Percentiles rank a stretch among this genome's conserved stretches.
phyloP scores from a whole-genome alignment of 192 early-diverging fungal species.

The Phycomyces nitens region DNA sequence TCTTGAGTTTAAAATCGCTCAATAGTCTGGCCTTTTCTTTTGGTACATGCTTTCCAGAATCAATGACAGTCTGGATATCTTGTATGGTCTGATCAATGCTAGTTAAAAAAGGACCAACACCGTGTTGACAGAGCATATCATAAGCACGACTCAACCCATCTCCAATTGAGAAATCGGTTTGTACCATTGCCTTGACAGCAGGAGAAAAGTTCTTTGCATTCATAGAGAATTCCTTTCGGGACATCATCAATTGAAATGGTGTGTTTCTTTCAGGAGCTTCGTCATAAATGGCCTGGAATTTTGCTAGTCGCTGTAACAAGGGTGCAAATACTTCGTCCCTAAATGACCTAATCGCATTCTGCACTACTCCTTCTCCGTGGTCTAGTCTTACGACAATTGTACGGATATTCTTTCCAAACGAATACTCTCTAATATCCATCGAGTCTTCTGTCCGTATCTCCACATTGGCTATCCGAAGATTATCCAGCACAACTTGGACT shows the following conservation, averaged over 20 bases:
- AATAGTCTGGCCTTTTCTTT: slow-evolving; percentile 34
- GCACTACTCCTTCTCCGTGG: slow-evolving; percentile 36
- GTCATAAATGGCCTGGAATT: slow-evolving; percentile 21
- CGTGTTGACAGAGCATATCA: slow-evolving; percentile 43
- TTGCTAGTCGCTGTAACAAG: slow-evolving; percentile 29
- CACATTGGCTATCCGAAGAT: slow-evolving; percentile 73
- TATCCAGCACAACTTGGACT: slow-evolving; percentile 72
- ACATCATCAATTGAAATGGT: slow-evolving; percentile 41
- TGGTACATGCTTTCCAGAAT: slow-evolving; percentile 15
- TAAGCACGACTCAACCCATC: slow-evolving; percentile 41
- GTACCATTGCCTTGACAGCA: slow-evolving; percentile 16
- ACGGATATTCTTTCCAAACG: slow-evolving; percentile 63
- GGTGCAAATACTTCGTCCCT: slow-evolving; percentile 8
- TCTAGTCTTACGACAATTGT: slow-evolving; percentile 61
- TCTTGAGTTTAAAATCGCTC: slow-evolving; percentile 32
- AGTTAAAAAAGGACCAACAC: slow-evolving; percentile 41
- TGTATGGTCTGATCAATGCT: slow-evolving; percentile 31
- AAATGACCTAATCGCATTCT: slow-evolving; percentile 3
- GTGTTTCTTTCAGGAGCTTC: slow-evolving; percentile 35
- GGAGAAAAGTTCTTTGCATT: slow-evolving; percentile 21
- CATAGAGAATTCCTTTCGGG: slow-evolving; percentile 15
- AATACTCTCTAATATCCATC: slow-evolving; percentile 73
- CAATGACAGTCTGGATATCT: slow-evolving; percentile 21
- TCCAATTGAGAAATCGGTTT: slow-evolving; percentile 16
- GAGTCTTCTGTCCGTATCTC: slow-evolving; percentile 89